A percentile compares a stretch with the other conserved stretches of the same genome.
These are phyloP conservation scores for Flagelloscypha sp. DNA, from an alignment of 768 basidiomycete species.

Conservation along the genomic window DNA sequence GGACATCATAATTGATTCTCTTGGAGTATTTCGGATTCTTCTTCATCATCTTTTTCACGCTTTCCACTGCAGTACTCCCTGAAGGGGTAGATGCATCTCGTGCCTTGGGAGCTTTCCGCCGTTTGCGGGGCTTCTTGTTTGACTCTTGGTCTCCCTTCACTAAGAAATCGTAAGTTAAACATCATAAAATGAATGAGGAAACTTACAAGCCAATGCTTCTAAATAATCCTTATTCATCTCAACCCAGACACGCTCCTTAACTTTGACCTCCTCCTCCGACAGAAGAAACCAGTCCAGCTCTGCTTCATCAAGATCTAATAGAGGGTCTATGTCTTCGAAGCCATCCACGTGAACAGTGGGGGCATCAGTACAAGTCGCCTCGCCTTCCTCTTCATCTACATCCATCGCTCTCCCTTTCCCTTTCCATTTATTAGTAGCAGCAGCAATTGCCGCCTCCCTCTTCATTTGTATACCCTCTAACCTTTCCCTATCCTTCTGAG, in stretches of 20 bases:
- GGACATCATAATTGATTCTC: slow-evolving; percentile 88
- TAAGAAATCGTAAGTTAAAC: slow-evolving; percentile 21
- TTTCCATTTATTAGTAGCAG: no score
- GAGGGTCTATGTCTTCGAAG: slow-evolving; percentile 47
- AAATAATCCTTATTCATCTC: slow-evolving; percentile 89
- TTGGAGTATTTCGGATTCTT: slow-evolving; percentile 86
- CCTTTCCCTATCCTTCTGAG: no score
- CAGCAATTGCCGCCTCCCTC: no score
- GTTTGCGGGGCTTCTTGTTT: slow-evolving; percentile 27
- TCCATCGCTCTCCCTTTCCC: no score
- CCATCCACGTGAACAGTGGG: no score
- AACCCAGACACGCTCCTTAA: slow-evolving; percentile 91
- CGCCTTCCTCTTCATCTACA: slow-evolving; percentile 62
- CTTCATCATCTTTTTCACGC: slow-evolving; percentile 69
- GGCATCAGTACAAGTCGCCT: slow-evolving; percentile 53
- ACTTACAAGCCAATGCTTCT: slow-evolving; percentile 75
- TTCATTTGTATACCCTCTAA: no score
- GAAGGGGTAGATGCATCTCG: slow-evolving; percentile 67
- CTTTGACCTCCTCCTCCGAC: slow-evolving; percentile 68
- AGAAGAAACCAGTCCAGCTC: slow-evolving; percentile 79
- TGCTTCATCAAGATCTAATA: slow-evolving; percentile 80
- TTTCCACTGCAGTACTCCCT: slow-evolving; percentile 67
- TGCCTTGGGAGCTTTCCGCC: slow-evolving; percentile 54
- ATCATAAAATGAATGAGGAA: slow-evolving; percentile 5
- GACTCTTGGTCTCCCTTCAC: slow-evolving; percentile 58